These are phyloP conservation scores for Salix udensis DNA, from an alignment of 345 rosid species.

Conservation along the genomic window DNA sequence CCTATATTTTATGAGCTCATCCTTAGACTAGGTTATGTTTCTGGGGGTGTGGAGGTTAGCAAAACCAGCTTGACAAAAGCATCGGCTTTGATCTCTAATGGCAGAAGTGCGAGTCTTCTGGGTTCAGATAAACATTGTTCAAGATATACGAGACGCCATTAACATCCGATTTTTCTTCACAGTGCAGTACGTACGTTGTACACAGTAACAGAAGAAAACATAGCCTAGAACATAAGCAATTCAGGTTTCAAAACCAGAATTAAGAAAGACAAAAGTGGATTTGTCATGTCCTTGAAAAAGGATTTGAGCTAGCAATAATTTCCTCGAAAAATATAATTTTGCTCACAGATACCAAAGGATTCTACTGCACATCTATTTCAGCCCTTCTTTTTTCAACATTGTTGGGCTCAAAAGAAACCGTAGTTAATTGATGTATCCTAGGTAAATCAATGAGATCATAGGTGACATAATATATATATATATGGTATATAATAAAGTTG, in stretches of 20 bases:
- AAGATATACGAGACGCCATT: too few relatives aligned
- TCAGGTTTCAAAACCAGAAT: too few relatives aligned
- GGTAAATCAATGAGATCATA: neutral
- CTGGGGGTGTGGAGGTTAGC: neutral
- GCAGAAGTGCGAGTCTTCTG: neutral
- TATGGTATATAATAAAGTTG: too few relatives aligned
- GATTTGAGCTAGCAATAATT: neutral
- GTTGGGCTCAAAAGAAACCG: neutral
- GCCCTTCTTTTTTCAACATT: neutral
- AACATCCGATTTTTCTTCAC: too few relatives aligned
- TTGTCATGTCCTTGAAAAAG: too few relatives aligned
- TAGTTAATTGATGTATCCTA: neutral
- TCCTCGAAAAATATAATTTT: neutral
- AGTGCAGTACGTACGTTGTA: too few relatives aligned
- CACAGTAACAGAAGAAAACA: too few relatives aligned
- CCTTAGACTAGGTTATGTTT: neutral
- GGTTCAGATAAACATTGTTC: neutral
- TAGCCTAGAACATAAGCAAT: too few relatives aligned
- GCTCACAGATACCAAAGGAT: slow-evolving; percentile 1
- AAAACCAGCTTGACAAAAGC: neutral
- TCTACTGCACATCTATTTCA: neutral
- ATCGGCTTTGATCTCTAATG: neutral
- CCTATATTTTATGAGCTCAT: slow-evolving; percentile 11
- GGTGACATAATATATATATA: too few relatives aligned
- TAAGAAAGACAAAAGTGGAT: too few relatives aligned